Base-by-base conservation (phyloP, 2,329 filamentous ascomycete species). In the Rhexocercosporidium sp. region DNA sequence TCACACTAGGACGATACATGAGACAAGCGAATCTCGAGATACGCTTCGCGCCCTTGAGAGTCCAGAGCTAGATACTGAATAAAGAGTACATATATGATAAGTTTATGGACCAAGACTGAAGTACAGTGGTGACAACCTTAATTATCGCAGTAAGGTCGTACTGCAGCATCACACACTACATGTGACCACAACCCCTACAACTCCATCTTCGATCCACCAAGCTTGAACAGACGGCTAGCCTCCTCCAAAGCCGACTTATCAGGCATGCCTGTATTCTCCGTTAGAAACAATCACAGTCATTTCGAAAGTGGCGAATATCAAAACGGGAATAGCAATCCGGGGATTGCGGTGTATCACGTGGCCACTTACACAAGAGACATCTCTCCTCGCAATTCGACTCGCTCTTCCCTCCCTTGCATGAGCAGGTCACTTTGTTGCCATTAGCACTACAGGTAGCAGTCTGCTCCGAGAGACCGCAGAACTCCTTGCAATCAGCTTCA, bases 311-410 rank as follows among this genome's bases (percentile, higher is more conserved):
- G 34, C 34, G 20, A 25, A 22, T 3, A 9, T 12, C 16, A 57
- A 47, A 22, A 11, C 3, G 14, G n/a, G 22, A 41, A 44, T 16
- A 44, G 12, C 14, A 44, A 11, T 37, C 27, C 34, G 2, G 22
- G 9, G 11, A 37, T 20, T 34, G 16, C 1, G 18, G 57, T 14
- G 12, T 25, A 20, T 12, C 66, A 69, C 69, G 65, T 69, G 69
- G 14, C 34, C 34, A 70, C 69, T 34, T 70, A 70, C 69, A 70
- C 59, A 70, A 65, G 46, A 70, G 59, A 59, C 69, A 70, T 60
- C 69, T 69, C 62, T 70, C 69, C 59, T 70, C 69, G 59, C 69
- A 70, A n/a, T 70, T 70, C 9, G 66, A 60, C n/a, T 66, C 66
- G 49, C 46, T 64, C 69, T 70, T 70, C 20, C 69, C 69, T 27